Conservation (phyloP, 129 eudicot genomes). For the Artemisia annua region DNA sequence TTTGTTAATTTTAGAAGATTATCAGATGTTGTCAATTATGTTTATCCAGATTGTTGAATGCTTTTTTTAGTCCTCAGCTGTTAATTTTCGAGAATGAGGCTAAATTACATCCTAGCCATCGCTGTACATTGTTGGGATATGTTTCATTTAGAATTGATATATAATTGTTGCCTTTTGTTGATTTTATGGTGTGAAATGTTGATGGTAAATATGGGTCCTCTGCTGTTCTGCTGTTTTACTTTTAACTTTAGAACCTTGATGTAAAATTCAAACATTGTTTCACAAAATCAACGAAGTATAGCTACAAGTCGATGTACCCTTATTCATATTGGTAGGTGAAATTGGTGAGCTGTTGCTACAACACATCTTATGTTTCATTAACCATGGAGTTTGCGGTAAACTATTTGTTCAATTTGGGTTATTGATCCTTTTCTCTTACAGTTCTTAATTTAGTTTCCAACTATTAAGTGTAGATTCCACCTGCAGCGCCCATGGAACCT, state of each 20-base stretch:
- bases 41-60: constrained; percentile 23
- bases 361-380: no score
- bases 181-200: background rate
- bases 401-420: no score
- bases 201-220: background rate
- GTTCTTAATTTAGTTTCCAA: no score
- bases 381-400: no score
- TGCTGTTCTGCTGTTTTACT: no score
- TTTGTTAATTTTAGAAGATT: constrained; percentile 12
- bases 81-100: constrained; percentile 22
- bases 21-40: constrained; percentile 21
- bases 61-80: constrained; percentile 21
- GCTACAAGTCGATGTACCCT: no score
- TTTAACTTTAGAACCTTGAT: no score
- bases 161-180: constrained; percentile 18
- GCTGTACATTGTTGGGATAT: constrained; percentile 32
- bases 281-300: no score
- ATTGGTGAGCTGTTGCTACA: no score
- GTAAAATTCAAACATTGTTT: no score
- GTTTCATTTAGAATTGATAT: constrained; percentile 22
- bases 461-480: constrained; percentile 51
- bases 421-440: background rate
- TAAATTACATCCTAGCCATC: constrained; percentile 15
- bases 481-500: constrained; percentile 45
- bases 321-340: no score